Evolutionary conservation across 345 rosid genomes (phyloP).

Genomic region (Camelina neglecta): DNA sequence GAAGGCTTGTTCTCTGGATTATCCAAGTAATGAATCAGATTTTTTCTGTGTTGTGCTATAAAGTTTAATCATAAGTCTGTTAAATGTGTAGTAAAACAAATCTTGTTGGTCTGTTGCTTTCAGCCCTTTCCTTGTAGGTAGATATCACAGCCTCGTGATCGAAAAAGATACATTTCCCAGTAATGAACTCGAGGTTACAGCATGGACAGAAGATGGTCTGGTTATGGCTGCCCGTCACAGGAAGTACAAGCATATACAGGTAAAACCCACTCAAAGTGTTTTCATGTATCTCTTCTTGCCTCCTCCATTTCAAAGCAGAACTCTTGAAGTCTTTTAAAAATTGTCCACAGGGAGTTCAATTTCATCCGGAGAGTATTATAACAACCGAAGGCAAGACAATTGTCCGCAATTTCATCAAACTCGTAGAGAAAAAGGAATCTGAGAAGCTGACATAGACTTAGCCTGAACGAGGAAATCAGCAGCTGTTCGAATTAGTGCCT

Average conservation of each 20-base stretch:
- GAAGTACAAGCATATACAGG: constrained; percentile 82
- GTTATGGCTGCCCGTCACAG: constrained; percentile 97
- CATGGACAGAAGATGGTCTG: constrained; percentile 93
- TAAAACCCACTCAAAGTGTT: constrained; percentile 29
- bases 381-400: constrained; percentile 75
- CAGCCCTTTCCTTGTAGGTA: constrained; percentile 91
- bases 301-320: background rate
- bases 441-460: constrained; percentile 50
- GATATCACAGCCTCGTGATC: constrained; percentile 92
- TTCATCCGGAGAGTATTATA: constrained; percentile 98
- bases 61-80: background rate
- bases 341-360: constrained; percentile 80
- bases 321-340: constrained; percentile 16
- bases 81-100: background rate
- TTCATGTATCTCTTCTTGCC: constrained; percentile 7
- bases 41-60: background rate
- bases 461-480: background rate
- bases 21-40: constrained; percentile 60
- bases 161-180: constrained; percentile 76
- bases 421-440: constrained; percentile 61
- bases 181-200: constrained; percentile 81
- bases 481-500: background rate
- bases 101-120: constrained; percentile 21
- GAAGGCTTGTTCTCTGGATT: constrained; percentile 80
- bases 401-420: constrained; percentile 74